Conservation (phyloP, 306 rosid genomes). For the Begonia masoniana region DNA sequence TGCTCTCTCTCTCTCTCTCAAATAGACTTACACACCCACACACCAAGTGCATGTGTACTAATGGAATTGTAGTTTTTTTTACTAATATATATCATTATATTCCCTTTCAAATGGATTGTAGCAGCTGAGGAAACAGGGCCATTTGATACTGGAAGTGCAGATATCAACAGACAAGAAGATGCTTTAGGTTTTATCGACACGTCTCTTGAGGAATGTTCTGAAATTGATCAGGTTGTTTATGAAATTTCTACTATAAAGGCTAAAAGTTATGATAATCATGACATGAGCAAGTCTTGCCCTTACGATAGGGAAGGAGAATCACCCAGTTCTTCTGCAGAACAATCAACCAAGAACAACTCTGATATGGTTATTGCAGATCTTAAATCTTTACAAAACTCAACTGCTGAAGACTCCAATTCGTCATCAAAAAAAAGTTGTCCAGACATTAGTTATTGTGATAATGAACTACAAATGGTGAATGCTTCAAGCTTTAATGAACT, state of each 20-base stretch:
- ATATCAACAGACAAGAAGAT: conserved; percentile 15
- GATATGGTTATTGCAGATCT: conserved; percentile 25
- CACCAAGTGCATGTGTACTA: not conserved
- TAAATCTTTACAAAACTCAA: conserved; percentile 10
- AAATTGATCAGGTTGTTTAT: conserved; percentile 12
- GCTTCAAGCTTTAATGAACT: conserved; percentile 18
- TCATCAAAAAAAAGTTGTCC: conserved; percentile 19
- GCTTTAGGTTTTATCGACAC: conserved; percentile 14
- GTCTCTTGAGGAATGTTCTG: conserved; percentile 12
- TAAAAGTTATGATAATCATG: conserved; percentile 13
- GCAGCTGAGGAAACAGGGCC: conserved; percentile 17
- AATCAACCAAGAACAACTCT: conserved; percentile 17
- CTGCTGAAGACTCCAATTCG: conserved; percentile 12
- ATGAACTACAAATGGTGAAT: conserved; percentile 19
- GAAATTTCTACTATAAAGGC: conserved; percentile 19
- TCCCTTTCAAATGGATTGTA: not conserved
- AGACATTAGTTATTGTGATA: conserved; percentile 7
- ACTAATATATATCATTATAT: not conserved
- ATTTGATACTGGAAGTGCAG: conserved; percentile 12
- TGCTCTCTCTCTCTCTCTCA: not conserved
- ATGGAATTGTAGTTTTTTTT: not conserved
- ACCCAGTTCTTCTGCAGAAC: conserved; percentile 15
- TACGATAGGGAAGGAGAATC: conserved; percentile 19
- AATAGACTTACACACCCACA: not conserved
- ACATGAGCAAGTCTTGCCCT: conserved; percentile 10